Percentiles rank a stretch among this genome's conserved stretches.
phyloP scores from a whole-genome alignment of 257 asterid genomes.

The Mentha longifolia region DNA sequence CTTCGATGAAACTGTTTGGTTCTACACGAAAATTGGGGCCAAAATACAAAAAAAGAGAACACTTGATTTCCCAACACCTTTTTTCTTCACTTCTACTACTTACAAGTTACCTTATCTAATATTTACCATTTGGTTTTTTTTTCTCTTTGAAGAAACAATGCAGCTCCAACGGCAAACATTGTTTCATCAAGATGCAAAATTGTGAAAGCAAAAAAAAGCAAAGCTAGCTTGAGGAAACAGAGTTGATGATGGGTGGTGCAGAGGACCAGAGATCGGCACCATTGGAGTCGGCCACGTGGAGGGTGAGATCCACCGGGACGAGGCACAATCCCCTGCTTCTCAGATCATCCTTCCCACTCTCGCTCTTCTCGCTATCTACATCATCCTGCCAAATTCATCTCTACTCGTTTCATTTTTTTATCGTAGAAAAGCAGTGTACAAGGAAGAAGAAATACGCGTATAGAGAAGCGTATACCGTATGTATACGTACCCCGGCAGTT shows the following conservation, averaged over 20 bases:
- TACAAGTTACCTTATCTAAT: slow-evolving; percentile 26
- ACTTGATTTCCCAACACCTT: slow-evolving; percentile 8
- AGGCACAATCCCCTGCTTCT: slow-evolving; percentile 85
- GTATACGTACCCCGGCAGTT: slow-evolving; percentile 32
- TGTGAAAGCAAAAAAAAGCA: slow-evolving; percentile 8
- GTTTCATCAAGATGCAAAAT: slow-evolving; percentile 28
- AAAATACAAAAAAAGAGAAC: slow-evolving; percentile 18
- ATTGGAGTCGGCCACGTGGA: slow-evolving; percentile 62
- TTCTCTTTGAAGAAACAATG: neutral
- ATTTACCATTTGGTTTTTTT: slow-evolving; percentile 33
- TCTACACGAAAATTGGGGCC: slow-evolving; percentile 28
- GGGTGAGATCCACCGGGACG: slow-evolving; percentile 65
- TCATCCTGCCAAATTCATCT: slow-evolving; percentile 34
- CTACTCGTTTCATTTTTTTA: too few relatives aligned
- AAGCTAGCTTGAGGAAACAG: slow-evolving; percentile 34
- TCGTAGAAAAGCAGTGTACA: neutral
- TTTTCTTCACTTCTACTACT: slow-evolving; percentile 9
- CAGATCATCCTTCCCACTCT: slow-evolving; percentile 41
- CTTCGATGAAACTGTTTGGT: too few relatives aligned
- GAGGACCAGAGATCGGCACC: slow-evolving; percentile 95
- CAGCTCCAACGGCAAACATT: slow-evolving; percentile 19
- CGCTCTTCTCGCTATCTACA: slow-evolving; percentile 22
- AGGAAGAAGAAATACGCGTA: neutral
- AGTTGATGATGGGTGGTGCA: slow-evolving; percentile 49
- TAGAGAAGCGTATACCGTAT: too few relatives aligned